A percentile compares a stretch with the other conserved stretches of the same genome.
These are phyloP conservation scores for Volutella citrinella DNA, from an alignment of 2,329 filamentous ascomycete species.

Conservation along the genomic window DNA sequence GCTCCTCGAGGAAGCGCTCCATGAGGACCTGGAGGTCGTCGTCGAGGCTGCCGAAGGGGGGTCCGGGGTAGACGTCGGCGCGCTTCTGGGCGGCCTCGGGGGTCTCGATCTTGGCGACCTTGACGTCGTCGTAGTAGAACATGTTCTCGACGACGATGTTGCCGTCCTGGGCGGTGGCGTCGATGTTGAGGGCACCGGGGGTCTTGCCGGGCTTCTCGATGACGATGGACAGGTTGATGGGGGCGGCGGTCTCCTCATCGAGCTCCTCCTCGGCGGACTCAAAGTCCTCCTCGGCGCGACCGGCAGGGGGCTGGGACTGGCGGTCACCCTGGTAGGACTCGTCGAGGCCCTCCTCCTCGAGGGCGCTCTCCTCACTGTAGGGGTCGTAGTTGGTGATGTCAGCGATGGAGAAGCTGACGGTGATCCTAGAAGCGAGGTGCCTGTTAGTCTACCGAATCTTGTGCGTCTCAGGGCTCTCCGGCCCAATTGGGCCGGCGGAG, in stretches of 20 bases:
- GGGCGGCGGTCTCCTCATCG: slow-evolving; percentile 62
- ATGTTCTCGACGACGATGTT: slow-evolving; percentile 86
- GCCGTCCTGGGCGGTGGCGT: slow-evolving; percentile 83
- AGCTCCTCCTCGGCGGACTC: slow-evolving; percentile 45
- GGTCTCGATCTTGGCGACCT: slow-evolving; percentile 71
- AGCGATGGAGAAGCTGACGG: slow-evolving; percentile 41
- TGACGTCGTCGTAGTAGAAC: slow-evolving; percentile 77
- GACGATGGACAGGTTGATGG: slow-evolving; percentile 79
- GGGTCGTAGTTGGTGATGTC: slow-evolving; percentile 40
- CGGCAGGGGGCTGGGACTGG: slow-evolving; percentile 51
- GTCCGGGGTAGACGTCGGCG: slow-evolving; percentile 80
- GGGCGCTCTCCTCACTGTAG: slow-evolving; percentile 34
- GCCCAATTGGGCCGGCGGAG: slow-evolving; percentile 1
- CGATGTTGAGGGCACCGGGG: slow-evolving; percentile 75
- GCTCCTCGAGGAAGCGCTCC: slow-evolving; percentile 92
- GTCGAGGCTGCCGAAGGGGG: slow-evolving; percentile 90
- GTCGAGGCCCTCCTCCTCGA: slow-evolving; percentile 39
- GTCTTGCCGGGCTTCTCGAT: slow-evolving; percentile 78
- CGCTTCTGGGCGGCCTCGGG: slow-evolving; percentile 76
- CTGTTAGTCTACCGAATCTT: slow-evolving; percentile 10
- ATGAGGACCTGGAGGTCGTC: slow-evolving; percentile 91
- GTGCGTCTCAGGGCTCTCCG: slow-evolving; percentile 7
- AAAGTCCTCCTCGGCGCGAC: slow-evolving; percentile 54
- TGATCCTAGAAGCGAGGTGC: slow-evolving; percentile 34
- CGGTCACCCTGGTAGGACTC: slow-evolving; percentile 50